Conservation (phyloP, 768 basidiomycete species). For the Boletus reticuloceps region DNA sequence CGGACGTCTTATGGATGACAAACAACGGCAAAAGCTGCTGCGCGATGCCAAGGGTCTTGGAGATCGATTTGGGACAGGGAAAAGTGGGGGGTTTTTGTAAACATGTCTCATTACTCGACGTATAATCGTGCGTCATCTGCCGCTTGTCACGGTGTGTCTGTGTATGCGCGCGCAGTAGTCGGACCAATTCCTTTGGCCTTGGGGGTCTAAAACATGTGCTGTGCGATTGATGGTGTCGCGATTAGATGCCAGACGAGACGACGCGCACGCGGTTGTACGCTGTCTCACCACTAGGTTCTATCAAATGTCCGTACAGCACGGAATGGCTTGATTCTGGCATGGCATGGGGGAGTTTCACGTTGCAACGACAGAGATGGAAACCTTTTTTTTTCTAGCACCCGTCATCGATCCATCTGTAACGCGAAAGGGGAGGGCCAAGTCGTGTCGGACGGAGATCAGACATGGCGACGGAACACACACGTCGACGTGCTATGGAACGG, state of each 20-base stretch:
- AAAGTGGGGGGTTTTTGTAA: conserved; percentile 62
- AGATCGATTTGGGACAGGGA: conserved; percentile 78
- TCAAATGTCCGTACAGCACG: neutral
- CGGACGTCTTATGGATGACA: conserved; percentile 89
- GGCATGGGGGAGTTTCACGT: conserved; percentile 16
- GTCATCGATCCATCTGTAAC: conserved; percentile 5
- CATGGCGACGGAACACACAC: conserved; percentile 2
- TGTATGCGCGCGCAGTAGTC: neutral
- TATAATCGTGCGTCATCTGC: neutral
- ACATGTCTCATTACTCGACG: neutral
- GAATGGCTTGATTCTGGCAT: neutral
- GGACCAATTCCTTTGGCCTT: neutral
- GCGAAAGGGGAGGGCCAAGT: neutral
- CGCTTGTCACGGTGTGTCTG: conserved; percentile 11
- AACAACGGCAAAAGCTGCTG: conserved; percentile 71
- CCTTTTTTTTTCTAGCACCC: neutral
- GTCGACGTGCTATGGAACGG: neutral
- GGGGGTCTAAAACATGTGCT: neutral
- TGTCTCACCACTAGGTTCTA: neutral
- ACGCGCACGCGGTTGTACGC: too few species aligned
- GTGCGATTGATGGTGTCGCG: neutral
- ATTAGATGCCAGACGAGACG: neutral
- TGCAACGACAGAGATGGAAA: neutral
- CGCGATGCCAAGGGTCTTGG: conserved; percentile 78
- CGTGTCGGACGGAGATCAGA: neutral